Conservation (phyloP, 345 rosid species). For the Garcia nutans region DNA sequence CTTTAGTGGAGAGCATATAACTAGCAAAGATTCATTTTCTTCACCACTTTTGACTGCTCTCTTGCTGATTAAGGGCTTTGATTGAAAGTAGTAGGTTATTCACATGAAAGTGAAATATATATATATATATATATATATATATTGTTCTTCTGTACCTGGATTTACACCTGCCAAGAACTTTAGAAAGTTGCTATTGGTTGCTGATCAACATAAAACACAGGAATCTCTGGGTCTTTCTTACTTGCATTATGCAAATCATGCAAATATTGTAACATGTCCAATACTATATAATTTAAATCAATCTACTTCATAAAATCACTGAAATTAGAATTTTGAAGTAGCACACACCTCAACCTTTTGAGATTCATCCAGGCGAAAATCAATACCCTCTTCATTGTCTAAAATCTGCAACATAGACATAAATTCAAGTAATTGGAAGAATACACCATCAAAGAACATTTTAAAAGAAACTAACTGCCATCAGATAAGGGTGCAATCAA, state of each 20-base stretch:
- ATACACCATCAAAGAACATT: background rate
- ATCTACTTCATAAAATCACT: conserved; percentile 10
- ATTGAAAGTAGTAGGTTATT: too few species aligned
- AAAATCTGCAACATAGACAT: conserved; percentile 46
- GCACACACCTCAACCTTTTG: conserved; percentile 45
- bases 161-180: too few species aligned
- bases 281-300: background rate
- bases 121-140: too few species aligned
- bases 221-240: background rate
- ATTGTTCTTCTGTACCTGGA: too few species aligned
- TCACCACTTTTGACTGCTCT: too few species aligned
- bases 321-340: conserved; percentile 14
- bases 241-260: background rate
- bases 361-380: conserved; percentile 40
- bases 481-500: conserved; percentile 11
- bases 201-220: too few species aligned
- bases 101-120: too few species aligned
- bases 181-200: too few species aligned
- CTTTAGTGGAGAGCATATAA: too few species aligned
- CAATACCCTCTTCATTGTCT: conserved; percentile 44
- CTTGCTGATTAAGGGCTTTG: too few species aligned
- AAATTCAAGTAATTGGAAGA: conserved; percentile 22
- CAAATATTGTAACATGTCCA: background rate
- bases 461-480: conserved; percentile 13
- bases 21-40: too few species aligned